Base-by-base conservation (phyloP, 2,329 filamentous ascomycete genomes). In the Nothopassalora personata region DNA sequence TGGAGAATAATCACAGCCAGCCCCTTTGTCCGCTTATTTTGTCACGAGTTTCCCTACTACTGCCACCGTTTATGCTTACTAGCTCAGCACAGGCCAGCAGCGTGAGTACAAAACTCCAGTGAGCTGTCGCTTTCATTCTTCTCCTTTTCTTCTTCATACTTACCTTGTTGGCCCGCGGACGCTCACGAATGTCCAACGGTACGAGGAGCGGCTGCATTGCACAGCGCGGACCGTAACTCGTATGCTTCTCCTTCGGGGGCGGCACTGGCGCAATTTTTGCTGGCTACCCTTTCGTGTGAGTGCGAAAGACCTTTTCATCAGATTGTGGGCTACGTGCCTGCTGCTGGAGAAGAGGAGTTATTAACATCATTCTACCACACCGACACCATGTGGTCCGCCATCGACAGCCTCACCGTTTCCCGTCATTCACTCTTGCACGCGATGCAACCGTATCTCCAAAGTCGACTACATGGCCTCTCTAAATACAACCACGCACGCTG, bases 241-340 rank as follows among this genome's bases (percentile, higher is more conserved):
- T 49, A 49, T 56, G 28, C 19, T 13, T 56, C 54, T 56, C 54
- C 43, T 56, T 56, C 45, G 54, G 54, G 54, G 54, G 54, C 54
- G 23, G 34, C 39, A 56, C n/a, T 49, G 54, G 54, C n/a, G 45
- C 54, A 56, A 50, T 51, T 56, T 56, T 56, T 56, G 54, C 33
- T 57, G 54, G 54, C 28, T 10, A 30, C 19, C 53, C 23, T 15
- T 46, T 23, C n/a, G 10, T 30, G 27, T 9, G 5, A 1, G 5
- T 49, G 39, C n/a, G 13, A 27, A 13, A 27, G n/a, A 18, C 47
- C 50, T 57, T 57, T 57, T 57, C 54, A 57, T 57, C 54, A 57
- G 43, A 43, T 39, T 5, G 23, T 31, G 13, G n/a, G 34, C 33
- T 23, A 4, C 19, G 18, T 30, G 54, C 33, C 23, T 30, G 36